Conservation (phyloP, 106 monocot genomes). For the Apostasia ramifera region DNA sequence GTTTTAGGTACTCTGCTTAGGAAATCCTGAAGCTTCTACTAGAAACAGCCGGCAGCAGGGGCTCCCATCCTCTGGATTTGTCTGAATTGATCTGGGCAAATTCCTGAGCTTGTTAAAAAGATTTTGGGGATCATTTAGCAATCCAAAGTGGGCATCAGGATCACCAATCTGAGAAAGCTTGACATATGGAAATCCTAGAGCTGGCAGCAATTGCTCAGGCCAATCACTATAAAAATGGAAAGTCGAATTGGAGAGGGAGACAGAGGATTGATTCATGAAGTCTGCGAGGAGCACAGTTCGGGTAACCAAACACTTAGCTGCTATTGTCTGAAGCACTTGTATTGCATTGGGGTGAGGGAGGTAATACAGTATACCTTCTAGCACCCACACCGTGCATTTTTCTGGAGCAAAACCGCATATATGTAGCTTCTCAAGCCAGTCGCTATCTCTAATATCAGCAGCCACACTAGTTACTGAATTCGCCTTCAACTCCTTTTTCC, state of each 20-base stretch:
- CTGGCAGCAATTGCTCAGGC: constrained; percentile 65
- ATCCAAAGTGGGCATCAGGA: constrained; percentile 70
- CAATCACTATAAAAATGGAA: constrained; percentile 80
- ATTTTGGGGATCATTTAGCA: constrained; percentile 70
- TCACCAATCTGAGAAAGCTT: constrained; percentile 82
- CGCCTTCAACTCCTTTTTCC: constrained; percentile 16
- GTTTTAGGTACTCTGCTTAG: constrained; percentile 11
- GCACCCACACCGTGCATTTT: constrained; percentile 76
- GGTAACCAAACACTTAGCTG: constrained; percentile 19
- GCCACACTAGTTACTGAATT: constrained; percentile 37
- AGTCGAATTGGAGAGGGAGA: constrained; percentile 36
- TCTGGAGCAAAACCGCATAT: constrained; percentile 42
- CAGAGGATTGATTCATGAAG: constrained; percentile 75
- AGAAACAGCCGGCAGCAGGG: constrained; percentile 76
- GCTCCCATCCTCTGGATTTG: constrained; percentile 68
- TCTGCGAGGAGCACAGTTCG: constrained; percentile 69
- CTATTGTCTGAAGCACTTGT: constrained; percentile 68
- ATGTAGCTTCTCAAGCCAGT: constrained; percentile 65
- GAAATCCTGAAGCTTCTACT: constrained; percentile 68
- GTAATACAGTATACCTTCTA: constrained; percentile 79
- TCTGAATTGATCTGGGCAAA: constrained; percentile 58
- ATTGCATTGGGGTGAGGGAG: constrained; percentile 56
- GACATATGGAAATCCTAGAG: constrained; percentile 51
- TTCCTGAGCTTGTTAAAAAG: constrained; percentile 68
- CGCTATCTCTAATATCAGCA: constrained; percentile 37